Evolutionary conservation across 164 flowering plant genomes (phyloP).

Genomic region (Litsea cubeba): DNA sequence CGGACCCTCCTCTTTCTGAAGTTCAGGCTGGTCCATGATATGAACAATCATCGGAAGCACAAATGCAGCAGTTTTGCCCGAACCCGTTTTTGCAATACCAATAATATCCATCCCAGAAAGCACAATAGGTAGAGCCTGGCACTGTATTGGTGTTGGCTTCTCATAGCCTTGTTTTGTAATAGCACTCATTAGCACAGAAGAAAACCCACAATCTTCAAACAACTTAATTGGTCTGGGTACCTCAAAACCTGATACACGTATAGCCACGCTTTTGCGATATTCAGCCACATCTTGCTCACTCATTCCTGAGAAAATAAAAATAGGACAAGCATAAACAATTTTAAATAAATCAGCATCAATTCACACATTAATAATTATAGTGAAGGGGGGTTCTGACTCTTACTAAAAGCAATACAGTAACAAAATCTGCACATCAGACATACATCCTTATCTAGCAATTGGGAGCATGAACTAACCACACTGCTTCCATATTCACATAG

Average conservation of each 20-base stretch:
- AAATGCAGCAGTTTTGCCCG: constrained; percentile 97
- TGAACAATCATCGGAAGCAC: constrained; percentile 97
- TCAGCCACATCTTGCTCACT: constrained; percentile 79
- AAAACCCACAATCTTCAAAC: constrained; percentile 88
- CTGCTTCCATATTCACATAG: too few relatives aligned
- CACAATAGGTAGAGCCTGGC: constrained; percentile 86
- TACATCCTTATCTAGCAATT: neutral
- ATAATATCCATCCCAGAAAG: constrained; percentile 92
- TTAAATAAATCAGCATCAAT: neutral
- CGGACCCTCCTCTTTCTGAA: constrained; percentile 90
- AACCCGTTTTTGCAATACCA: constrained; percentile 98
- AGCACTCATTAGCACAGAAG: constrained; percentile 69
- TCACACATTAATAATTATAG: neutral
- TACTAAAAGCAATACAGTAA: too few relatives aligned
- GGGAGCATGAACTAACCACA: neutral
- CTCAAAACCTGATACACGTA: constrained; percentile 97
- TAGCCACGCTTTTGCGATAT: constrained; percentile 61
- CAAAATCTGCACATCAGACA: neutral
- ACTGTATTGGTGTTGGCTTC: constrained; percentile 90
- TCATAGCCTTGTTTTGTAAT: constrained; percentile 85
- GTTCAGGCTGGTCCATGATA: constrained; percentile 97
- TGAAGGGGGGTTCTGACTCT: too few relatives aligned
- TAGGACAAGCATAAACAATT: neutral
- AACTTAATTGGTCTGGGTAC: constrained; percentile 77
- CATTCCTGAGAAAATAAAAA: constrained; percentile 50